A percentile compares a stretch with the other conserved stretches of the same genome.
phyloP scores from a whole-genome alignment of 345 rosid species.

The Melaleuca alternifolia region DNA sequence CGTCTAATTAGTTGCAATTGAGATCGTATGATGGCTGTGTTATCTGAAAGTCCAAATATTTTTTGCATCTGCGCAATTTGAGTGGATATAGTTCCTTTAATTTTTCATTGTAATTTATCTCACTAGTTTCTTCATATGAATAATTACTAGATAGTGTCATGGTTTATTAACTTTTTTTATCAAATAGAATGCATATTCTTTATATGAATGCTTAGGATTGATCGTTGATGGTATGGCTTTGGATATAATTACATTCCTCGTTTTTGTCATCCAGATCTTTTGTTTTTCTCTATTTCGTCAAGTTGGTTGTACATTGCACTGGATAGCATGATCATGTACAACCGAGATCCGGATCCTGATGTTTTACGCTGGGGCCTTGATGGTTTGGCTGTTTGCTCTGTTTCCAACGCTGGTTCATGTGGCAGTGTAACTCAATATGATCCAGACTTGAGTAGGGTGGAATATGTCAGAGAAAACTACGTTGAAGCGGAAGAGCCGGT shows the following conservation, averaged over 20 bases:
- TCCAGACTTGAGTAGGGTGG: constrained; percentile 29
- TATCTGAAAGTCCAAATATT: neutral
- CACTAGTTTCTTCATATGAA: neutral
- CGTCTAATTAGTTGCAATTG: neutral
- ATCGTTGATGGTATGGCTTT: neutral
- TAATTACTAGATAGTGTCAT: neutral
- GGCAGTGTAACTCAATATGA: constrained; percentile 40
- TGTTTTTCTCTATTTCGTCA: neutral
- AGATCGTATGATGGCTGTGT: neutral
- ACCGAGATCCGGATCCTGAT: constrained; percentile 49
- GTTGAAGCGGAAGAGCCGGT: constrained; percentile 15
- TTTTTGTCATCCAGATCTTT: neutral
- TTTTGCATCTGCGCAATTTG: neutral
- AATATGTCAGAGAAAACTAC: constrained; percentile 48
- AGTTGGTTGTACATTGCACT: neutral
- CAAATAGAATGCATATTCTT: neutral
- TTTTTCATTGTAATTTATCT: neutral
- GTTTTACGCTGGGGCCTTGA: constrained; percentile 75
- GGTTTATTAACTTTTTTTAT: neutral
- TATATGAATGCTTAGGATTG: neutral
- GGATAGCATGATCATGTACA: constrained; percentile 18
- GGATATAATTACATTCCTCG: neutral
- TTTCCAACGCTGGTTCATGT: constrained; percentile 42
- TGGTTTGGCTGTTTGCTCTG: constrained; percentile 44
- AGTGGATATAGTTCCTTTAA: neutral